phyloP scores from a whole-genome alignment of 176 grass and related monocot species.

The Chrysopogon serrulatus region DNA sequence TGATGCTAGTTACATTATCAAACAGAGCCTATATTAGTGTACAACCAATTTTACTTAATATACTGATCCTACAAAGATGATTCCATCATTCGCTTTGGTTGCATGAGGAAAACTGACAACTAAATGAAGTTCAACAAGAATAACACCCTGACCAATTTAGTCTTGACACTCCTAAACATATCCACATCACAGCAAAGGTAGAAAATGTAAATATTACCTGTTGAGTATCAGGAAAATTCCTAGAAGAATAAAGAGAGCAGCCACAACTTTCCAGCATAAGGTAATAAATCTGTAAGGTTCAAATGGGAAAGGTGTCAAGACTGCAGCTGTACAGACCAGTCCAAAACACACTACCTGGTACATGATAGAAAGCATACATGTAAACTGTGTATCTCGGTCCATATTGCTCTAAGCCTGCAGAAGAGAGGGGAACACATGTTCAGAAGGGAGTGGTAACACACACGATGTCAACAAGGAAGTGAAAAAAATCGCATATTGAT shows the following conservation, averaged over 20 bases:
- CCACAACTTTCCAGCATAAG: constrained; percentile 69
- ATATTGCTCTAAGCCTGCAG: constrained; percentile 59
- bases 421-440: not conserved
- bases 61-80: not conserved
- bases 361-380: constrained; percentile 42
- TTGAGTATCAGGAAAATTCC: constrained; percentile 69
- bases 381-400: constrained; percentile 69
- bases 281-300: constrained; percentile 64
- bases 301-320: constrained; percentile 36
- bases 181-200: not conserved
- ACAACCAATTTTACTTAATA: not conserved
- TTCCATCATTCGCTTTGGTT: constrained; percentile 20
- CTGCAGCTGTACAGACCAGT: not conserved
- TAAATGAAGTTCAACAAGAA: not conserved
- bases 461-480: not conserved
- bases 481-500: not conserved
- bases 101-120: not conserved
- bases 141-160: not conserved
- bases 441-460: not conserved
- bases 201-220: constrained; percentile 46
- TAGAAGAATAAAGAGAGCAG: constrained; percentile 66
- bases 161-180: not conserved
- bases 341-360: not conserved
- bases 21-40: not conserved
- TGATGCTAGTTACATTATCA: not conserved